Evolutionary conservation across 2,329 filamentous ascomycete species (phyloP), one percentile per base, ranked within the genome.

Genomic region (Colletotrichum coccodes): DNA sequence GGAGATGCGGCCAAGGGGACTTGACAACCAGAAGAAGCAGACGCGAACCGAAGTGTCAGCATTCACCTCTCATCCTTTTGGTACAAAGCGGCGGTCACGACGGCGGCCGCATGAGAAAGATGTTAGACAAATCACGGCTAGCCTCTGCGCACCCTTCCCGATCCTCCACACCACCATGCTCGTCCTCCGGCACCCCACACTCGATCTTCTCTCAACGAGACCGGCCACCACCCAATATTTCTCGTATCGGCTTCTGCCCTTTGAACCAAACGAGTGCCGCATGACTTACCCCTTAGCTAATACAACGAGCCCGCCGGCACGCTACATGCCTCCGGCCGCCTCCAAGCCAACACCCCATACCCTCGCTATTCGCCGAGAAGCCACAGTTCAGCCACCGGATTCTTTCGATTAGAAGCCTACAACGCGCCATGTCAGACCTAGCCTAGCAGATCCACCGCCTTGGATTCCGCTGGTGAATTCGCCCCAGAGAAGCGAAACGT

Each of bases 201-300:
- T 68, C 57, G 46, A 49, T 56, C 67, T 63, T 65, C 54, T 49
- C 54, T 53, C 56, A 34, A 26, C 18, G 26, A 47, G 54, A 23
- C 44, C 46, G 57, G 23, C 18, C 26, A 64, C 60, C 54, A 42
- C 60, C 60, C 54, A 68, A 49, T 38, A 23, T 32, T 59, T 59
- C 70, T 70, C 70, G 59, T 63, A 64, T 70, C 28, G 52, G 56
- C 53, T 36, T 56, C 34, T 47, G 52, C 26, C 44, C 40, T 42
- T 42, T 28, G 38, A 47, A 9, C 44, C 38, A 46, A 50, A 59
- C 38, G 32, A 57, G 36, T 38, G 18, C 52, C 70, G 54, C 70
- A 60, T 70, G 70, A 71, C 68, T 70, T 59, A 32, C 52, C 47
- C 60, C 60, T 67, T 53, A 58, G 46, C 59, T 60, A 54, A 58